A percentile compares a stretch with the other conserved stretches of the same genome.
phyloP scores from a whole-genome alignment of 164 flowering plant genomes.

The Magnolia kwangsiensis region DNA sequence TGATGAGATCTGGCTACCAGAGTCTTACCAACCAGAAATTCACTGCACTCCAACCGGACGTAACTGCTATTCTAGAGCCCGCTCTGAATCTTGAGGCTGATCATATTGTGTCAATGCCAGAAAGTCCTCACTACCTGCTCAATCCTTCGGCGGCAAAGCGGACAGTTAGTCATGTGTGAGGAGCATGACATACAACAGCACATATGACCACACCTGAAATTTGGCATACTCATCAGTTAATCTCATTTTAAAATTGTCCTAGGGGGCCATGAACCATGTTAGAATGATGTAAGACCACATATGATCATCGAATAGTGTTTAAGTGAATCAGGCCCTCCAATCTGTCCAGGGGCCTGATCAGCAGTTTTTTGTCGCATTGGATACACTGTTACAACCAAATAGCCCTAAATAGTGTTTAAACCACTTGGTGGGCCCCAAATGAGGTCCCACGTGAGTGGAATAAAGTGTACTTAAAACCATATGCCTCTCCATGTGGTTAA shows the following conservation, averaged over 20 bases:
- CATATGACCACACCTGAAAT: slow-evolving; percentile 96
- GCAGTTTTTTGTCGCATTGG: neutral
- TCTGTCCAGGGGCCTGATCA: neutral
- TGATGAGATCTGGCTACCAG: neutral
- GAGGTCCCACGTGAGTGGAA: too few relatives aligned
- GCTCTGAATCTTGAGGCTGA: neutral
- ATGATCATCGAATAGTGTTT: neutral
- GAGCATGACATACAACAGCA: slow-evolving; percentile 86
- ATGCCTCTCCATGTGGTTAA: too few relatives aligned
- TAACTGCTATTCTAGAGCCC: neutral
- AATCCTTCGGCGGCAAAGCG: slow-evolving; percentile 80
- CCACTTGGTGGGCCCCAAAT: too few relatives aligned
- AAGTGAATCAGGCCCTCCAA: neutral
- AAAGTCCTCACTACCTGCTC: slow-evolving; percentile 74
- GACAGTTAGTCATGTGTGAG: slow-evolving; percentile 75
- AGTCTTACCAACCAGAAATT: neutral
- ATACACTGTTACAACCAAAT: too few relatives aligned
- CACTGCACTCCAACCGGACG: neutral
- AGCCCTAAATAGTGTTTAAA: too few relatives aligned
- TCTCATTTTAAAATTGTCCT: neutral
- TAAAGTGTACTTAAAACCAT: too few relatives aligned
- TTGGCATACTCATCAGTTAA: neutral
- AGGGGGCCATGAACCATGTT: neutral
- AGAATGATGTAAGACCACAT: neutral
- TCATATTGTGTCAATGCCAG: slow-evolving; percentile 51